Base-by-base conservation (phyloP, 805 yeast species). In the Debaryomyces prosopidis region DNA sequence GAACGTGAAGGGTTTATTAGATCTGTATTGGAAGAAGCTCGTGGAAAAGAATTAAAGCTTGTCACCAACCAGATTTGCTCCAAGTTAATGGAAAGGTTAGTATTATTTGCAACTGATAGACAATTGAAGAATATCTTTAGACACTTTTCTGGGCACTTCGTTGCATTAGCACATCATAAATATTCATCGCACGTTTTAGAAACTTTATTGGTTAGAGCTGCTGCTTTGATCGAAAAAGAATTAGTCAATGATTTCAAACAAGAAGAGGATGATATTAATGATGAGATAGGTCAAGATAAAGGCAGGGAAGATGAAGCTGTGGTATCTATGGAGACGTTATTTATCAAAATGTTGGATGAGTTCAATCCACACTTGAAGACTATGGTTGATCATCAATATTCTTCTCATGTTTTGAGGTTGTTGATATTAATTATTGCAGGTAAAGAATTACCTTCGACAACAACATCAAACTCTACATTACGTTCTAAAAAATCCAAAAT, bases 21-120 rank as follows among this genome's bases (percentile, higher is more conserved):
- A 2, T 84, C 94, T 55, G 87, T 92, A 1, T 75, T 91, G 53
- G 92, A 85, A 52, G 99, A 94, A 69, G 79, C 90, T 17, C 75
- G 77, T 39, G 97, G 96, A 2, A 90, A 91, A 57, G 98, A 92
- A 65, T 71, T 94, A 54, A 92, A 94, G 65, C 74, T 92, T 34
- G 96, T 87, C 3, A 92, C 97, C 2, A 91, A 92, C 59, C 97
- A 91, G 60, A 89, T 92, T 46, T 90, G 97, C 64, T 92, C 98
- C 18, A 92, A 92, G 62, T 74, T 94, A 47, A 76, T 94, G 73
- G 99, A 92, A 66, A 76, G 99, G 59, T 69, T 92, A 49, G 78
- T 92, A n/a, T 66, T 87, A 35, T 68, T 73, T 15, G 85, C 91
- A 12, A 73, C 77, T 20, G 84, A 82, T 49, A 70, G 66, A 10